Conservation (phyloP, 2,329 filamentous ascomycete genomes). For the Diaporthe citri region DNA sequence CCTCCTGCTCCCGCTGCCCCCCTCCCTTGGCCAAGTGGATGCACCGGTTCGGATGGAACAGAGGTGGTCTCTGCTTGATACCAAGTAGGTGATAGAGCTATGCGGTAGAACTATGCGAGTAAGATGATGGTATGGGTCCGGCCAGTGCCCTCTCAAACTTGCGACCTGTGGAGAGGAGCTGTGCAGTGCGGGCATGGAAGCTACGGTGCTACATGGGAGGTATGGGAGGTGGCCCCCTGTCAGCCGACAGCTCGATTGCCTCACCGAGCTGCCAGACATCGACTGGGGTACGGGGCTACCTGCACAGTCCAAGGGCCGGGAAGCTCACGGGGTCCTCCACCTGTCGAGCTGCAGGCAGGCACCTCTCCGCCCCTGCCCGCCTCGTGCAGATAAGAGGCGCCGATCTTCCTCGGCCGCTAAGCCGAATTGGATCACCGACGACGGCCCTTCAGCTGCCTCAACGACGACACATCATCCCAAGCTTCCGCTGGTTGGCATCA, state of each 20-base stretch:
- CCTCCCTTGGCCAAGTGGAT: conserved; percentile 3
- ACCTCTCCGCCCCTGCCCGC: not conserved
- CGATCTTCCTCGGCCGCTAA: conserved; percentile 16
- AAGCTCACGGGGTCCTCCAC: not conserved
- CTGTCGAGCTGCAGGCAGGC: not conserved
- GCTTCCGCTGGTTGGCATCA: conserved; percentile 2
- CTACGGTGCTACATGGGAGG: not conserved
- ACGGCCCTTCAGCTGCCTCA: conserved; percentile 19
- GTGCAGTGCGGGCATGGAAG: conserved; percentile 8
- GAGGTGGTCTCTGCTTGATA: not conserved
- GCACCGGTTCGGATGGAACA: conserved; percentile 1
- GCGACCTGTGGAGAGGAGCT: conserved; percentile 7
- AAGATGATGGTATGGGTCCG: not conserved
- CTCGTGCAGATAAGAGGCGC: not conserved
- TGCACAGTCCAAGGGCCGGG: not conserved
- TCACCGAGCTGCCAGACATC: conserved; percentile 18
- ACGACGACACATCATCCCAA: conserved; percentile 26
- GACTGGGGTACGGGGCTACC: not conserved
- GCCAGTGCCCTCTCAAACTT: not conserved
- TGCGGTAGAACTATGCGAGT: not conserved
- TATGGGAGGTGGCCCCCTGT: not conserved
- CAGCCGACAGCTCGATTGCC: conserved; percentile 26
- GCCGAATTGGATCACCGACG: conserved; percentile 22
- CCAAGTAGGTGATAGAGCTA: not conserved
- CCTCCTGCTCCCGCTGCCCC: not conserved